Conservation (phyloP, 257 asterid genomes). For the Nicotiana otophora region DNA sequence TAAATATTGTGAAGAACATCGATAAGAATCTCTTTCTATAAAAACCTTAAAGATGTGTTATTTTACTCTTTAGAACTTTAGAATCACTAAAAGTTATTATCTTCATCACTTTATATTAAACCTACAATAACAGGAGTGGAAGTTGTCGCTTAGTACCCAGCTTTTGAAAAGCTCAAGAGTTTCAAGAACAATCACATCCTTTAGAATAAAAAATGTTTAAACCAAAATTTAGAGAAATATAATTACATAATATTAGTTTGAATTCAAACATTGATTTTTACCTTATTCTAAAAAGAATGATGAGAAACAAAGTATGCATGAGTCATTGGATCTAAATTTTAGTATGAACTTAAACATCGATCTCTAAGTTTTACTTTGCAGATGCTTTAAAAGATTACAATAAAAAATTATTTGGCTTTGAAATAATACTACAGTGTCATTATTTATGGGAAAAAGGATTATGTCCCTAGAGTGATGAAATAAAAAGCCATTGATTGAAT, state of each 20-base stretch:
- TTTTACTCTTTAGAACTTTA: slow-evolving; percentile 22
- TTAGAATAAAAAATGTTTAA: background rate
- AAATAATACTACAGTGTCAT: too few relatives aligned
- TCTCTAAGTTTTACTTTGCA: too few relatives aligned
- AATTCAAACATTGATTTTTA: too few relatives aligned
- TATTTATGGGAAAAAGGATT: too few relatives aligned
- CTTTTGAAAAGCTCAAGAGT: background rate
- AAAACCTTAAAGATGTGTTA: slow-evolving; percentile 20
- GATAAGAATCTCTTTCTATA: background rate
- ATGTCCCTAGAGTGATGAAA: too few relatives aligned
- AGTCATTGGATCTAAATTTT: too few relatives aligned
- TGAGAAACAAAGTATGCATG: too few relatives aligned
- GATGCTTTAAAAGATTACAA: too few relatives aligned
- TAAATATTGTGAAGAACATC: background rate
- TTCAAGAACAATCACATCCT: background rate
- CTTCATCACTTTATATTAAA: slow-evolving; percentile 33
- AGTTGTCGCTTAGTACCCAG: background rate
- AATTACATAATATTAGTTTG: background rate
- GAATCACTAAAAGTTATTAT: slow-evolving; percentile 41
- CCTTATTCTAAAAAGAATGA: too few relatives aligned
- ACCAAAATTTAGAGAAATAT: background rate
- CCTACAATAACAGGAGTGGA: background rate
- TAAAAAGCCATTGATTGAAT: too few relatives aligned
- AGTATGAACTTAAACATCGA: too few relatives aligned
- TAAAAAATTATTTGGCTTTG: too few relatives aligned